These are phyloP conservation scores for Aspergillus sp. DNA, from an alignment of 2,329 filamentous ascomycete species.

Conservation along the genomic window DNA sequence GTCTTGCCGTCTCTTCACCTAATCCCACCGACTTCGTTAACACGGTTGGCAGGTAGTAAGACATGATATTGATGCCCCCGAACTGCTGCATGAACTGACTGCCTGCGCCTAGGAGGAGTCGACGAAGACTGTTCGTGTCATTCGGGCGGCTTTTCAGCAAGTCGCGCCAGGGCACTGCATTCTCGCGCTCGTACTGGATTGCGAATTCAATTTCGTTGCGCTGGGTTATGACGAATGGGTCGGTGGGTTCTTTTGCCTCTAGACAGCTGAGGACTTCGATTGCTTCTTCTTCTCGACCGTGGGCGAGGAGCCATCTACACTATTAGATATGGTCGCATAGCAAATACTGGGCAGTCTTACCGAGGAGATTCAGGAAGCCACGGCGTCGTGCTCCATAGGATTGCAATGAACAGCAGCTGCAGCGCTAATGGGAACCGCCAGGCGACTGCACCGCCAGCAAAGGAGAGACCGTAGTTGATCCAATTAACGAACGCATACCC, in stretches of 20 bases:
- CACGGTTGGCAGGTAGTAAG: conserved; percentile 59
- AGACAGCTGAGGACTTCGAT: conserved; percentile 51
- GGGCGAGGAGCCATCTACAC: conserved; percentile 44
- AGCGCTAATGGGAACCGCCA: conserved; percentile 51
- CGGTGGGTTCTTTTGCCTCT: conserved; percentile 45
- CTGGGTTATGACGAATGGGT: conserved; percentile 48
- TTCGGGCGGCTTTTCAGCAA: conserved; percentile 46
- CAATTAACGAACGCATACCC: conserved; percentile 54
- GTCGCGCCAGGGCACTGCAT: conserved; percentile 52
- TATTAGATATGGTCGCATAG: neutral
- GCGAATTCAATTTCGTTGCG: conserved; percentile 50
- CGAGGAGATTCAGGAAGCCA: conserved; percentile 28
- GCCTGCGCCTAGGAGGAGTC: conserved; percentile 54
- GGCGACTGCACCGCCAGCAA: conserved; percentile 40
- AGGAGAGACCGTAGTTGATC: conserved; percentile 55
- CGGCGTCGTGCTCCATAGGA: conserved; percentile 47
- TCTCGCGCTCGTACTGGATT: conserved; percentile 51
- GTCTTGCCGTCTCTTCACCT: conserved; percentile 50
- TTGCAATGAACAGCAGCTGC: conserved; percentile 52
- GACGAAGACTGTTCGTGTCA: conserved; percentile 50
- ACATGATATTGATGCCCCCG: conserved; percentile 39
- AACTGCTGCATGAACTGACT: conserved; percentile 56
- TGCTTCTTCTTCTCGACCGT: conserved; percentile 47
- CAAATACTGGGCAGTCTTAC: neutral
- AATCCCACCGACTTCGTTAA: conserved; percentile 59